A percentile compares a stretch with the other conserved stretches of the same genome.
Conservation (phyloP, 2,329 filamentous ascomycete species). For the Diaporthe longicolla region DNA sequence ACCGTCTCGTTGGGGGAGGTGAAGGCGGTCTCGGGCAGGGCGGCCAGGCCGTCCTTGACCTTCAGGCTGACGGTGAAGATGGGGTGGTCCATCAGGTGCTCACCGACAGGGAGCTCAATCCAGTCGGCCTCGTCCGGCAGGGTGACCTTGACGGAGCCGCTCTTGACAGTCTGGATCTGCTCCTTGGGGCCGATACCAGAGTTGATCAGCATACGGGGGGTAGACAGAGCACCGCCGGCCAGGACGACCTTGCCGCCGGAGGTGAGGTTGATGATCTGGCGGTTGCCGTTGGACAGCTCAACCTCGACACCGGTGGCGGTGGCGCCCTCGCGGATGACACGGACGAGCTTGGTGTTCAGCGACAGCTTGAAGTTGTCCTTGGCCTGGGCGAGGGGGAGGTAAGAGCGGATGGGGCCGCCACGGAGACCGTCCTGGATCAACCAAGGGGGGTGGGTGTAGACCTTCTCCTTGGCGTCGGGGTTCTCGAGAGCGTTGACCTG, state of each 20-base stretch:
- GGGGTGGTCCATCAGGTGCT: conserved; percentile 45
- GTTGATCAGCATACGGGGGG: conserved; percentile 45
- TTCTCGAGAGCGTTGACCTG: conserved; percentile 43
- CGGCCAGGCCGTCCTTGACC: conserved; percentile 45
- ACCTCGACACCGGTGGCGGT: conserved; percentile 47
- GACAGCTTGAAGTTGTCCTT: conserved; percentile 47
- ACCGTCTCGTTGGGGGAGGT: conserved; percentile 49
- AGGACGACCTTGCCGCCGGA: conserved; percentile 46
- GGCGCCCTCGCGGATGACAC: conserved; percentile 44
- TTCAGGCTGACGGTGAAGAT: conserved; percentile 49
- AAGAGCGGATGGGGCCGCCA: conserved; percentile 46
- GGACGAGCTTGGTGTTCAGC: conserved; percentile 47
- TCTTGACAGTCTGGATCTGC: conserved; percentile 44
- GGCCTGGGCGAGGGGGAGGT: conserved; percentile 46
- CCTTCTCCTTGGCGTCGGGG: conserved; percentile 43
- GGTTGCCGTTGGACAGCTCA: conserved; percentile 44
- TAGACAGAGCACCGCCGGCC: conserved; percentile 46
- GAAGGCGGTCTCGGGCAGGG: conserved; percentile 45
- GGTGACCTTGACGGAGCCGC: conserved; percentile 41
- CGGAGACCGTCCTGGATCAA: conserved; percentile 44
- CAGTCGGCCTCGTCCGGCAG: conserved; percentile 46
- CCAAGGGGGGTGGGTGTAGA: conserved; percentile 45
- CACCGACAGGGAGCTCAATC: conserved; percentile 48
- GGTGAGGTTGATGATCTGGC: conserved; percentile 47
- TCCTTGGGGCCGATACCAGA: conserved; percentile 42